A percentile compares a stretch with the other conserved stretches of the same genome.
phyloP scores from a whole-genome alignment of 495 filamentous ascomycete species.

The Penicillium crystallinum region DNA sequence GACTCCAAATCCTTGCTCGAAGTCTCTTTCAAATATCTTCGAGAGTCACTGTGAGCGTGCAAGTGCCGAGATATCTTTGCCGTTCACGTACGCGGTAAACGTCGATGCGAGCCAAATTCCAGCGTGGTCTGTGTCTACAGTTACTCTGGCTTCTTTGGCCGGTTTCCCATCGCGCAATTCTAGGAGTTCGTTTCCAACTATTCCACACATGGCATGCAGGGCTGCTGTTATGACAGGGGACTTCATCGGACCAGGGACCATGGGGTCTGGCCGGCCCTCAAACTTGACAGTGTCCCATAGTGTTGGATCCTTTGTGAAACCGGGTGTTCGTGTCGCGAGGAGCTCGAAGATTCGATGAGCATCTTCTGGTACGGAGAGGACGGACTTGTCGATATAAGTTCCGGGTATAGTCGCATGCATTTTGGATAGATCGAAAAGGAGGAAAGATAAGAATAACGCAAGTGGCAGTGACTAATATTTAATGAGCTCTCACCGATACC shows the following conservation, averaged over 20 bases:
- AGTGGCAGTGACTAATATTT: not conserved
- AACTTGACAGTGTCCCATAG: constrained; percentile 22
- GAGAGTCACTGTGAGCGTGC: constrained; percentile 10
- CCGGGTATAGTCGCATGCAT: constrained; percentile 22
- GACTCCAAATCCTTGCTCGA: constrained; percentile 21
- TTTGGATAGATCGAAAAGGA: not conserved
- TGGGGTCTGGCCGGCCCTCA: constrained; percentile 17
- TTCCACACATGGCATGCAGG: constrained; percentile 24
- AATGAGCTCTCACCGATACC: not conserved
- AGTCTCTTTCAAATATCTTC: constrained; percentile 14
- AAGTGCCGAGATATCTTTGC: constrained; percentile 12
- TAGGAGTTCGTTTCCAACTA: constrained; percentile 22
- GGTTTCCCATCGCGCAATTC: constrained; percentile 13
- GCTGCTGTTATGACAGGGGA: constrained; percentile 21
- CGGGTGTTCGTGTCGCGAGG: constrained; percentile 14
- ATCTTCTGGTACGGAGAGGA: constrained; percentile 22
- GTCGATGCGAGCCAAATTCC: constrained; percentile 21
- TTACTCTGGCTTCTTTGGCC: constrained; percentile 3
- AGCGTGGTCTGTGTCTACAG: constrained; percentile 22
- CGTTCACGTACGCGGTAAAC: constrained; percentile 14
- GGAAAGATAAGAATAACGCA: not conserved
- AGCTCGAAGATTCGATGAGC: constrained; percentile 19
- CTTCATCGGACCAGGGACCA: constrained; percentile 24
- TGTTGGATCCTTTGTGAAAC: constrained; percentile 14
- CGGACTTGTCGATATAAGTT: constrained; percentile 18